Conservation (phyloP, 169 alveolate species). For the Theileria luwenshuni region DNA sequence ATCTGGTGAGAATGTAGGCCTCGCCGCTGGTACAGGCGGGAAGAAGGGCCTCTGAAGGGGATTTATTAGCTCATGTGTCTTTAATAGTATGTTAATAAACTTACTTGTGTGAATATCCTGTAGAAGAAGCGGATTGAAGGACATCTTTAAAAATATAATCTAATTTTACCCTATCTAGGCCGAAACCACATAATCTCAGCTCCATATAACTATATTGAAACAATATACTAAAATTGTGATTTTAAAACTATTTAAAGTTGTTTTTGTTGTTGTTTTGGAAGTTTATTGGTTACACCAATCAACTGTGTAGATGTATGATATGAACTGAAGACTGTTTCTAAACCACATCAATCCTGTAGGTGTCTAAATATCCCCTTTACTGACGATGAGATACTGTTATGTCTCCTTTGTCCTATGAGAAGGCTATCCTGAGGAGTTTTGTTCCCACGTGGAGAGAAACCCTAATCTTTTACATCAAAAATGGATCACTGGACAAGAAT, state of each 20-base stretch:
- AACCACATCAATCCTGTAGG: too few species aligned
- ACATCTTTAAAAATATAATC: slow-evolving; percentile 26
- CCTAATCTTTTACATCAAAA: slow-evolving; percentile 28
- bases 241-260: neutral
- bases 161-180: neutral
- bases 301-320: neutral
- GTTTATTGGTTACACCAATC: neutral
- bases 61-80: neutral
- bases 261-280: neutral
- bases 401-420: slow-evolving; percentile 65
- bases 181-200: neutral
- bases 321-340: too few species aligned
- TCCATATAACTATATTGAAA: neutral
- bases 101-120: slow-evolving; percentile 59
- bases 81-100: neutral
- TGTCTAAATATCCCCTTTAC: too few species aligned
- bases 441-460: slow-evolving; percentile 67
- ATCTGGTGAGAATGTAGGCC: slow-evolving; percentile 33
- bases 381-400: slow-evolving; percentile 1
- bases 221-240: neutral
- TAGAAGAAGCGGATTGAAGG: slow-evolving; percentile 56
- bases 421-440: slow-evolving; percentile 53
- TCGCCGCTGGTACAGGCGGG: slow-evolving; percentile 48
- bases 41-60: slow-evolving; percentile 42
- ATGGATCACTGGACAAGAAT: slow-evolving; percentile 20